phyloP scores from a whole-genome alignment of 2,329 filamentous ascomycete genomes.

The Aspergillus sp. region DNA sequence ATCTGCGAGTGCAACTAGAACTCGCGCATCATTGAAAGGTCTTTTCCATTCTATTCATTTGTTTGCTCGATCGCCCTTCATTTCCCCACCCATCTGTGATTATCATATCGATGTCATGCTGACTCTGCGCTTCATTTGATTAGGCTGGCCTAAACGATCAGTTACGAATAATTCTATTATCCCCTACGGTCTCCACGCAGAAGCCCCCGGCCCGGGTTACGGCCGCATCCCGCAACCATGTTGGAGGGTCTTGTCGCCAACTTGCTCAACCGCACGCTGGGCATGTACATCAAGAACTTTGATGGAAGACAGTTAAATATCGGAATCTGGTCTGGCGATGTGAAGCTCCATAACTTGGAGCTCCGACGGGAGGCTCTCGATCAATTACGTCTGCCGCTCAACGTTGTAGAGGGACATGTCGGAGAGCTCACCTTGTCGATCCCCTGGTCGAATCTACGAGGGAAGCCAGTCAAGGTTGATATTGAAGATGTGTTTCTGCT shows the following conservation, averaged over 20 bases:
- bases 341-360: conserved; percentile 90
- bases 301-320: conserved; percentile 97
- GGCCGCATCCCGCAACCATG: conserved; percentile 70
- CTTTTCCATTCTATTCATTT: conserved; percentile 12
- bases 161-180: not conserved
- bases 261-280: conserved; percentile 97
- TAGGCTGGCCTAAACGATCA: conserved; percentile 12
- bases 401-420: conserved; percentile 93
- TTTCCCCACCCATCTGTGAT: not conserved
- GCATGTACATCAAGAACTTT: conserved; percentile 99
- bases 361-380: conserved; percentile 93
- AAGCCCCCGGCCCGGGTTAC: conserved; percentile 69
- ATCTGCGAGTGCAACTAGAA: conserved; percentile 26
- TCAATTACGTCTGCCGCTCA: conserved; percentile 93
- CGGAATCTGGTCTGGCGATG: conserved; percentile 98
- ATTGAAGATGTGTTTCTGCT: conserved; percentile 97
- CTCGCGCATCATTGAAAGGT: conserved; percentile 22
- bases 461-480: conserved; percentile 89
- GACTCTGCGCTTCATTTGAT: conserved; percentile 6
- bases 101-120: conserved; percentile 3
- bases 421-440: conserved; percentile 90
- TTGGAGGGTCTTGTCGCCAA: conserved; percentile 96
- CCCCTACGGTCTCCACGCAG: conserved; percentile 11
- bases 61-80: conserved; percentile 5
- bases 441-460: conserved; percentile 94